Conservation (phyloP, 306 rosid species). For the Canavalia gladiata region DNA sequence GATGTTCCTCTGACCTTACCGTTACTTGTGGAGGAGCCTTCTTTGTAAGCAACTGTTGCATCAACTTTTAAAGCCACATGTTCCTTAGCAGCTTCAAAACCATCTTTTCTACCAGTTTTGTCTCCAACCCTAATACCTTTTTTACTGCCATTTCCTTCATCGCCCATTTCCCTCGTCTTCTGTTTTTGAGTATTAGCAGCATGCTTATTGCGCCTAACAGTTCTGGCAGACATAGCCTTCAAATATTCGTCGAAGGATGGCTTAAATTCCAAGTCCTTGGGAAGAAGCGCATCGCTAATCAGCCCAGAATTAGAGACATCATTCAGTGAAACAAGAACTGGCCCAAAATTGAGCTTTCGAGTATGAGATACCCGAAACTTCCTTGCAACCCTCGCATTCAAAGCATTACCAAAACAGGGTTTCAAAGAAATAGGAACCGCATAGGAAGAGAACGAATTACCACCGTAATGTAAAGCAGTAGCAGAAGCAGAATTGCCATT, state of each 20-base stretch:
- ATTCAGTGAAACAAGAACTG: slow-evolving; percentile 57
- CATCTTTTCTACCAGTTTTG: slow-evolving; percentile 40
- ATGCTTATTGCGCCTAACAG: slow-evolving; percentile 50
- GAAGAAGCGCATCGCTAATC: slow-evolving; percentile 51
- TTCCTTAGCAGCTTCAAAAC: slow-evolving; percentile 33
- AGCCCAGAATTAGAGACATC: slow-evolving; percentile 52
- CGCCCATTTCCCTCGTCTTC: slow-evolving; percentile 45
- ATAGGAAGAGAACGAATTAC: slow-evolving; percentile 46
- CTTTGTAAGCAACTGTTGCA: slow-evolving; percentile 27
- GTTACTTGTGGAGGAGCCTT: slow-evolving; percentile 28
- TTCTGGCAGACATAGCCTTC: slow-evolving; percentile 75
- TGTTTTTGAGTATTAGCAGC: slow-evolving; percentile 41
- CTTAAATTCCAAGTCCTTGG: slow-evolving; percentile 70
- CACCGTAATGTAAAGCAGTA: slow-evolving; percentile 39
- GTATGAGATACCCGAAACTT: slow-evolving; percentile 30
- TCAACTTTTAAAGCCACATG: slow-evolving; percentile 38
- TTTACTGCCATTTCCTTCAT: slow-evolving; percentile 21
- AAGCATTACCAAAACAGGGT: slow-evolving; percentile 52
- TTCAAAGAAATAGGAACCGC: slow-evolving; percentile 51
- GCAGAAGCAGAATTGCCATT: slow-evolving; percentile 48
- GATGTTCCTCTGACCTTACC: slow-evolving; percentile 39
- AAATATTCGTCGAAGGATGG: slow-evolving; percentile 84
- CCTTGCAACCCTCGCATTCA: slow-evolving; percentile 42
- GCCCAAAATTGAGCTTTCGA: slow-evolving; percentile 43
- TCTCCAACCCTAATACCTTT: slow-evolving; percentile 39